A percentile compares a stretch with the other conserved stretches of the same genome.
Evolutionary conservation across 305 asterid species (phyloP).

Genomic region (Fraxinus albicans): DNA sequence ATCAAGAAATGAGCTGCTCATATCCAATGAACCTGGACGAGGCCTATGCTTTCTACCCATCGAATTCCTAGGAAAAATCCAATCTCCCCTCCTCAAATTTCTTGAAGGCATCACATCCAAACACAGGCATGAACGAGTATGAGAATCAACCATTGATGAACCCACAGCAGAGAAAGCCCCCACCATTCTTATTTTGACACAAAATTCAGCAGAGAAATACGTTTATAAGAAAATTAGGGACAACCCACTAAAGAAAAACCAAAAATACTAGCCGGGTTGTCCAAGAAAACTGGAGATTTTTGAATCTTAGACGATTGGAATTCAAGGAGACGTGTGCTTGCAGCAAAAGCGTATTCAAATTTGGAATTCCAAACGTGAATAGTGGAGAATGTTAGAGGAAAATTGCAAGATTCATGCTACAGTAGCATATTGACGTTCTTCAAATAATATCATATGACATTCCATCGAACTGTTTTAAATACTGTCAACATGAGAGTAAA

Average conservation of each 20-base stretch:
- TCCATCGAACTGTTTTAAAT: too few relatives aligned
- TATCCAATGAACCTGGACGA: conserved; percentile 34
- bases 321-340: conserved; percentile 30
- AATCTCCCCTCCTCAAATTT: conserved; percentile 31
- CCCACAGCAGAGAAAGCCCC: conserved; percentile 52
- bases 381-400: background rate
- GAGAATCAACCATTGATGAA: conserved; percentile 51
- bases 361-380: background rate
- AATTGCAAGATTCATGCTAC: background rate
- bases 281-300: conserved; percentile 38
- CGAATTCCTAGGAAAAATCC: conserved; percentile 11
- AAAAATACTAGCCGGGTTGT: background rate
- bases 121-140: conserved; percentile 43
- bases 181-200: conserved; percentile 31
- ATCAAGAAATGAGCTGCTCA: conserved; percentile 53
- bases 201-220: background rate
- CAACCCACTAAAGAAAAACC: conserved; percentile 20
- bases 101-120: conserved; percentile 41
- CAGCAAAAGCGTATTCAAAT: conserved; percentile 31
- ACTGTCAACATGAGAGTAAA: too few relatives aligned
- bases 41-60: conserved; percentile 34
- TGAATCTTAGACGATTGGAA: background rate
- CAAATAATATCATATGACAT: too few relatives aligned
- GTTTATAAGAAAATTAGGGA: conserved; percentile 14
- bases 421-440: too few relatives aligned